Evolutionary conservation across 1,284 basidiomycete genomes (phyloP), one percentile per base, ranked within the genome.

Genomic region (Ustanciosporium gigantosporum): DNA sequence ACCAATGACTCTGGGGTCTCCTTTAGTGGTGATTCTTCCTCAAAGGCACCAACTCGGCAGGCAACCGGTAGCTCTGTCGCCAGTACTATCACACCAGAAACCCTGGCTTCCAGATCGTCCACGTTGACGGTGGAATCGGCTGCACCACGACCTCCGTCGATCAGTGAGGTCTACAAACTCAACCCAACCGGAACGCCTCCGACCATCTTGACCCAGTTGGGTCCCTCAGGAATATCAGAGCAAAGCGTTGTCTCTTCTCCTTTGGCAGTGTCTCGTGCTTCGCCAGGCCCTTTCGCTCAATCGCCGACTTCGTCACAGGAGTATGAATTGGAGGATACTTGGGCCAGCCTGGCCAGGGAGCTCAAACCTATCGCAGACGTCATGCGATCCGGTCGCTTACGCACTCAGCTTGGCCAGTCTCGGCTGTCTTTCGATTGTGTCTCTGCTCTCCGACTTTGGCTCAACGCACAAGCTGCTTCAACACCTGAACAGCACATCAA

Each of bases 361-460:
- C 51, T 68, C 46, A 68, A 64, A 23, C 58, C 62, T 9, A 66
- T 68, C 25, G 66, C 58, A 25, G 58, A 68, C 29, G 37, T 59
- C 15, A 32, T 68, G 25, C 58, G 66, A 19, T 38, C 58, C 3
- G 66, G 66, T 22, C 57, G 56, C 19, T 50, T 52, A 19, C 55
- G 53, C 36, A 47, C 46, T 6, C 20, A 43, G n/a, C 59, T 58
- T 19, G 53, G 53, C 35, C 24, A 40, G n/a, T 58, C 59, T 8
- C 34, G 44, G 36, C 25, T 51, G 3, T 53, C 50, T 19, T 43
- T 45, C 16, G 46, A 52, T 29, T 64, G 59, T 20, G 46, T 57
- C 29, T 53, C 52, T 11, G 52, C 52, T 11, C 52, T 62, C 5
- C 46, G 52, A 25, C 52, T 62, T 25, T 62, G 59, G 59, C 59